phyloP scores from a whole-genome alignment of 768 basidiomycete genomes.

The Zangia roseola region DNA sequence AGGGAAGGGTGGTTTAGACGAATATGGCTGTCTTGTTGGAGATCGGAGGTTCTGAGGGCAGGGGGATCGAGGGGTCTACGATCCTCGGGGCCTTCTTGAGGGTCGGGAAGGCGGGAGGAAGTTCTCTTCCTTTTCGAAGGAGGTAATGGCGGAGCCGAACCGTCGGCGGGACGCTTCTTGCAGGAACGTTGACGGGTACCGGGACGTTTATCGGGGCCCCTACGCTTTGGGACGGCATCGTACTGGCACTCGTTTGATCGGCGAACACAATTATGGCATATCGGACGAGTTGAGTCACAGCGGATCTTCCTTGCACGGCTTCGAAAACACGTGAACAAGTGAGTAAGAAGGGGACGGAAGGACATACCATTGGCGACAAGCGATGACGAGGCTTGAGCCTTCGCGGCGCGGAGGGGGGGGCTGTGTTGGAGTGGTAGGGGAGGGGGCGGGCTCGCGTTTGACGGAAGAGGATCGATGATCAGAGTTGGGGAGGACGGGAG shows the following conservation, averaged over 20 bases:
- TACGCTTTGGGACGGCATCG: constrained; percentile 75
- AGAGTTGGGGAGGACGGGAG: constrained; percentile 20
- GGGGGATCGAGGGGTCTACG: constrained; percentile 29
- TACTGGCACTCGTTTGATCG: constrained; percentile 77
- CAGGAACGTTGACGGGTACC: constrained; percentile 81
- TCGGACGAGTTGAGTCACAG: constrained; percentile 80
- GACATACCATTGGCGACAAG: constrained; percentile 79
- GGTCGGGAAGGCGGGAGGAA: constrained; percentile 30
- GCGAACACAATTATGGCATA: constrained; percentile 80
- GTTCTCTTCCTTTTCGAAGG: constrained; percentile 55
- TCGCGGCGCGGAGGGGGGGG: constrained; percentile 45
- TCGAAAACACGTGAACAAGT: constrained; percentile 33
- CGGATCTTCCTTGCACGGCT: constrained; percentile 85
- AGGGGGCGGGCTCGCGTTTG: constrained; percentile 46
- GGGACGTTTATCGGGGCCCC: constrained; percentile 84
- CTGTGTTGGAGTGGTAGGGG: constrained; percentile 33
- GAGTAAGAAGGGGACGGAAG: constrained; percentile 28
- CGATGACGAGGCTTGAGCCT: constrained; percentile 71
- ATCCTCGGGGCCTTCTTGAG: constrained; percentile 29
- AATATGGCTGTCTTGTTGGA: constrained; percentile 23
- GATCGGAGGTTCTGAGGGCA: constrained; percentile 25
- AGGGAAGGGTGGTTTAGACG: constrained; percentile 32
- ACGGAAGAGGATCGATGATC: constrained; percentile 35
- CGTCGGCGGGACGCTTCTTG: constrained; percentile 69
- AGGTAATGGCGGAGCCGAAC: constrained; percentile 50